Base-by-base conservation (phyloP, 768 basidiomycete species). In the Agrocybe chaxingu region DNA sequence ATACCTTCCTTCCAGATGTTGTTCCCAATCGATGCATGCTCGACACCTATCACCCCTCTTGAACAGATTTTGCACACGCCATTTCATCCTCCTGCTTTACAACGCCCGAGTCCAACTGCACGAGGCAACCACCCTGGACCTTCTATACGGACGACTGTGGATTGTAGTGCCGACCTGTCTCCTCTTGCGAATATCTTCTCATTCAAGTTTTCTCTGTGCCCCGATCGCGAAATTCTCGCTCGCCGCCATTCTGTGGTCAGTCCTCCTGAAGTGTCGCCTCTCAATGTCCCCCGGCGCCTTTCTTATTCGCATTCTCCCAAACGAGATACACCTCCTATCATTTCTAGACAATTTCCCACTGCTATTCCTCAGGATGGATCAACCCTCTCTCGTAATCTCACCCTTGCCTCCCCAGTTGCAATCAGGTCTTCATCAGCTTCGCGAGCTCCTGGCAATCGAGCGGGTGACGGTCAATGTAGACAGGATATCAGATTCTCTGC, bases 41-140 rank as follows among this genome's bases (percentile, higher is more conserved):
- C 39, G n/a, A 46, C 43, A 30, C 51, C 51, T 8, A 52, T 49
- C 11, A 56, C 51, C n/a, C 55, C 55, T 8, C 31, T 42, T 5
- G 47, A 50, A 31, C 47, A 56, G 42, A 56, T 56, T 37, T 9
- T 56, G 8, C 51, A 45, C 33, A 56, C 55, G 2, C 51, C 55
- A 24, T 40, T 38, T 8, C 34, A 34, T 37, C 55, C 55, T 18
- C 55, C 55, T 7, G 42, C 36, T 19, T 12, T 41, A 39, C 51
- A 12, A 40, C 47, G 24, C 24, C 24, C 24, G 24, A 24, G 24
- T 24, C 24, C 24, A 24, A 30, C 43, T 51, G 39, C 13, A 13
- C 30, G 13, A 39, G 13, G n/a, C 31, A 45, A 24, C 8, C 8
- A 29, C 36, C 8, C 46, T n/a, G 9, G 9, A 47, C 37, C n/a